phyloP scores from a whole-genome alignment of 345 rosid species.

The Dimocarpus longan region DNA sequence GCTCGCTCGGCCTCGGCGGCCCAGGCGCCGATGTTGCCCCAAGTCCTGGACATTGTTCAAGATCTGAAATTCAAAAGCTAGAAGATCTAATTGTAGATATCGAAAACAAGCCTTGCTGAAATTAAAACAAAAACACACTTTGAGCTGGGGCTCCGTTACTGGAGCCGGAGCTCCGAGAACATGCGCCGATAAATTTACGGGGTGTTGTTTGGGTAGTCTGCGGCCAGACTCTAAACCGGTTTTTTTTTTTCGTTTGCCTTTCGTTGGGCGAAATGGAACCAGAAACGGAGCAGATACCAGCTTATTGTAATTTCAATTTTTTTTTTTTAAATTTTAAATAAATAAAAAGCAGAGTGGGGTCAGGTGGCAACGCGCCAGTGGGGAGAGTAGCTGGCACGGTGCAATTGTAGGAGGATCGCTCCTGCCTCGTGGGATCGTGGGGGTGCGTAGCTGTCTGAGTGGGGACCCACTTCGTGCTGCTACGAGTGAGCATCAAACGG shows the following conservation, averaged over 20 bases:
- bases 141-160: constrained; percentile 51
- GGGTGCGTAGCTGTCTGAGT: constrained; percentile 10
- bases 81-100: constrained; percentile 14
- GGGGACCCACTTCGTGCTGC: background rate
- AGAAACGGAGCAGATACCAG: background rate
- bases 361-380: constrained; percentile 22
- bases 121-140: too few relatives aligned
- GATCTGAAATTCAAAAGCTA: constrained; percentile 26
- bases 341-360: background rate
- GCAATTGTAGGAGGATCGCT: background rate
- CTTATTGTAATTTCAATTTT: background rate
- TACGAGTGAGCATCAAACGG: constrained; percentile 28
- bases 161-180: constrained; percentile 71
- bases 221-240: background rate
- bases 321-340: background rate
- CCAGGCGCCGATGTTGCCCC: constrained; percentile 91
- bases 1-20: constrained; percentile 93
- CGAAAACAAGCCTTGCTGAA: background rate
- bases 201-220: background rate
- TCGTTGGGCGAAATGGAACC: background rate
- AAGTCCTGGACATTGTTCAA: constrained; percentile 58
- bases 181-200: constrained; percentile 29
- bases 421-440: background rate
- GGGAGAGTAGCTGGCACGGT: constrained; percentile 16
- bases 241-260: background rate